A percentile compares a stretch with the other conserved stretches of the same genome.
Conservation (phyloP, 768 basidiomycete species). For the Calocybe gangraenosa region DNA sequence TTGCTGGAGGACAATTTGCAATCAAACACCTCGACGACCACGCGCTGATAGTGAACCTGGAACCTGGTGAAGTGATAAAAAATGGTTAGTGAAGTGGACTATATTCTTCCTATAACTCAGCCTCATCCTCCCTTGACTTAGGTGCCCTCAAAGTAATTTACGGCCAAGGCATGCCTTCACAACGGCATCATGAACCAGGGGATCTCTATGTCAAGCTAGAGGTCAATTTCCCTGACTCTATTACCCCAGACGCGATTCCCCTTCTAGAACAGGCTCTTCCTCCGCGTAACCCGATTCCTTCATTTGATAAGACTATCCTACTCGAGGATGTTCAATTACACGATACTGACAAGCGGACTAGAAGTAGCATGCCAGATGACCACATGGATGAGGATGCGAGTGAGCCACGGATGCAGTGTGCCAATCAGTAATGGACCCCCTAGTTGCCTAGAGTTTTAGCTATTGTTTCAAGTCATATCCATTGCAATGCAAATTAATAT, state of each 20-base stretch:
- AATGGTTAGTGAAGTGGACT: constrained; percentile 61
- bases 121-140: constrained; percentile 24
- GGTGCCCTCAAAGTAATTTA: constrained; percentile 88
- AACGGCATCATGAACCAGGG: constrained; percentile 94
- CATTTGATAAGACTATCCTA: constrained; percentile 59
- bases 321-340: constrained; percentile 85
- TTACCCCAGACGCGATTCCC: constrained; percentile 63
- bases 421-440: constrained; percentile 68
- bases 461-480: constrained; percentile 24
- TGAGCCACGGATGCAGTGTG: constrained; percentile 95
- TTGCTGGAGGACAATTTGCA: constrained; percentile 86
- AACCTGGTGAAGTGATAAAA: constrained; percentile 89
- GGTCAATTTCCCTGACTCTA: constrained; percentile 84
- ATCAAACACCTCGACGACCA: constrained; percentile 95
- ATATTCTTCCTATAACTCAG: not conserved
- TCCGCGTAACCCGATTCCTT: constrained; percentile 62
- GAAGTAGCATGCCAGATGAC: constrained; percentile 57
- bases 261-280: constrained; percentile 85
- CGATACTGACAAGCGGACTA: constrained; percentile 69
- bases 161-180: constrained; percentile 98
- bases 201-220: constrained; percentile 86
- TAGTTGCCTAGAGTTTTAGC: constrained; percentile 22
- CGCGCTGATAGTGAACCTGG: constrained; percentile 75
- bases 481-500: constrained; percentile 31
- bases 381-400: constrained; percentile 92